Evolutionary conservation across 169 alveolate species (phyloP).

Genomic region (Eimeria maxima): DNA sequence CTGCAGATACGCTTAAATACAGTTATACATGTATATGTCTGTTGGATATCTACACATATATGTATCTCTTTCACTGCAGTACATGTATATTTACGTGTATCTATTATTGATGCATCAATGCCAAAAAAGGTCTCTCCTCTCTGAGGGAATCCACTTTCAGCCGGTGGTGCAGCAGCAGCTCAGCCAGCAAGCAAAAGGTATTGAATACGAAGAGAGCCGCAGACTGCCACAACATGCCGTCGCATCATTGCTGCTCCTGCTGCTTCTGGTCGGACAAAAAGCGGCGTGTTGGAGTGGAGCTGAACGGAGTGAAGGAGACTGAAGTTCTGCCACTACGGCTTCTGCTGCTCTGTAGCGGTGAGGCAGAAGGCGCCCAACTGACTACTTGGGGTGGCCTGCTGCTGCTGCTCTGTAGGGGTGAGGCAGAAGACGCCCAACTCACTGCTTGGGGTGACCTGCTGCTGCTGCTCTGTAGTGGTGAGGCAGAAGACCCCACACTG

Average conservation of each 20-base stretch:
- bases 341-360: neutral
- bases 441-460: neutral
- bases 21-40: too few relatives aligned
- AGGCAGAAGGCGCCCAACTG: neutral
- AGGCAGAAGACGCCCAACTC: neutral
- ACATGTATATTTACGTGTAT: too few relatives aligned
- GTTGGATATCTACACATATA: too few relatives aligned
- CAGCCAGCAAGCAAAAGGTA: neutral
- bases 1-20: too few relatives aligned
- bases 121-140: neutral
- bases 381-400: neutral
- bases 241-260: neutral
- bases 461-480: neutral
- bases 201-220: neutral
- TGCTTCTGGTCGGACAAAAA: neutral
- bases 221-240: neutral
- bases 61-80: neutral
- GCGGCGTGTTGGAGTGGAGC: neutral
- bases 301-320: slow-evolving; percentile 25
- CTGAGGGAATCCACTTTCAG: neutral
- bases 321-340: neutral
- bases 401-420: neutral
- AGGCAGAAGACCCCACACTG: too few relatives aligned
- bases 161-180: neutral
- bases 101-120: too few relatives aligned